Conservation (phyloP, 768 basidiomycete genomes). For the Lyophyllum semitale region DNA sequence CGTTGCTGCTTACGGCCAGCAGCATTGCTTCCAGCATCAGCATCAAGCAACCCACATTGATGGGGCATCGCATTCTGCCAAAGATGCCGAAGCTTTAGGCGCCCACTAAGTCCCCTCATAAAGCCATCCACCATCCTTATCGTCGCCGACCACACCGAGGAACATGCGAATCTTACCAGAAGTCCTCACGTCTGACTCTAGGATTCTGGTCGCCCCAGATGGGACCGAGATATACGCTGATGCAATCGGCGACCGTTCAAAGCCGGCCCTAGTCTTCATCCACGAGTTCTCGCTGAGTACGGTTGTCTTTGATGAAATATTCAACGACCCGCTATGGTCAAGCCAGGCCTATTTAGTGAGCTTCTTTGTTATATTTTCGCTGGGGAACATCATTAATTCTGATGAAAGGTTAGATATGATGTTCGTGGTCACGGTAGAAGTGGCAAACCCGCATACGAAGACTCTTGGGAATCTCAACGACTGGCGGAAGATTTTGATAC, state of each 20-base stretch:
- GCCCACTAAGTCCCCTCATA: too few species aligned
- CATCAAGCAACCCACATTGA: too few species aligned
- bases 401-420: constrained; percentile 37
- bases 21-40: too few species aligned
- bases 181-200: constrained; percentile 7
- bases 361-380: background rate
- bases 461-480: constrained; percentile 27
- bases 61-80: too few species aligned
- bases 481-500: constrained; percentile 33
- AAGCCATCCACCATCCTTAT: too few species aligned
- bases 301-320: constrained; percentile 37
- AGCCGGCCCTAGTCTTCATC: constrained; percentile 39
- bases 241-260: constrained; percentile 35
- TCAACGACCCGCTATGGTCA: constrained; percentile 29
- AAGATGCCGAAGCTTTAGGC: too few species aligned
- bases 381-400: too few species aligned
- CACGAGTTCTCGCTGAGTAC: constrained; percentile 35
- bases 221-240: constrained; percentile 40
- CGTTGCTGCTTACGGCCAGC: too few species aligned
- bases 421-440: constrained; percentile 34
- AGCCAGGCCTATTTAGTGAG: constrained; percentile 28
- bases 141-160: too few species aligned
- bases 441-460: constrained; percentile 26
- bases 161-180: constrained; percentile 10
- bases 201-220: constrained; percentile 34